Base-by-base conservation (phyloP, 306 rosid genomes). In the cucumber (Cucumis sativus) region DNA sequence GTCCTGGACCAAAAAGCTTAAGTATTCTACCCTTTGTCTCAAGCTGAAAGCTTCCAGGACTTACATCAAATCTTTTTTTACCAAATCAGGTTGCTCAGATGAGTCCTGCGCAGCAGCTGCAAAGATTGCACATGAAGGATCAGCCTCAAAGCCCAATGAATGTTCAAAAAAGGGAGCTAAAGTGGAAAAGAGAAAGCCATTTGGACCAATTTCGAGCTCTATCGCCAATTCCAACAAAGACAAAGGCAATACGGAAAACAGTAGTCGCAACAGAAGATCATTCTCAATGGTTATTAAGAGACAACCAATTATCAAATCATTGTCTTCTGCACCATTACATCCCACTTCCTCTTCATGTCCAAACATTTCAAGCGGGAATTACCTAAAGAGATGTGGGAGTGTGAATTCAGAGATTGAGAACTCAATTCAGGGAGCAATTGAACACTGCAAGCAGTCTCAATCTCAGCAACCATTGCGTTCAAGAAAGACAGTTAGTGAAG, bases 391-490 rank as follows among this genome's bases (percentile, higher is more conserved):
- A 84, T 88, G 97, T 56, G 87, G 86, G 78, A 92, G 99, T 81
- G 64, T 86, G 54, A 92, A 79, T 78, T 91, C 97, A 14, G 98
- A 96, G 83, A 86, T 85, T 52, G 99, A 92, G 83, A 90, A 75
- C 64, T 89, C 99, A 49, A 91, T 96, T 56, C 98, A 96, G 68
- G 99, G 99, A 85, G 99, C 99, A 56, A 96, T 96, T 78, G 97
- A 97, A 11, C 88, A 92, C 86, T 96, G 99, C 93, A 96, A 96
- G 84, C 86, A 89, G 78, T 95, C 98, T 49, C 96, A 37, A 25
- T 67, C 81, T 67, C 67, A 88, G 86, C 86, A 89, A 63, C 81
- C 76, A 23, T 71, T 83, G 18, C 56, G 82, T 80, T 84, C 90
- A 20, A 85, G 85, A 81, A 87, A 84, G 76, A 83, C 78, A 30